Evolutionary conservation across 1,284 basidiomycete genomes (phyloP), one percentile per base, ranked within the genome.

Genomic region (Trametes versicolor): DNA sequence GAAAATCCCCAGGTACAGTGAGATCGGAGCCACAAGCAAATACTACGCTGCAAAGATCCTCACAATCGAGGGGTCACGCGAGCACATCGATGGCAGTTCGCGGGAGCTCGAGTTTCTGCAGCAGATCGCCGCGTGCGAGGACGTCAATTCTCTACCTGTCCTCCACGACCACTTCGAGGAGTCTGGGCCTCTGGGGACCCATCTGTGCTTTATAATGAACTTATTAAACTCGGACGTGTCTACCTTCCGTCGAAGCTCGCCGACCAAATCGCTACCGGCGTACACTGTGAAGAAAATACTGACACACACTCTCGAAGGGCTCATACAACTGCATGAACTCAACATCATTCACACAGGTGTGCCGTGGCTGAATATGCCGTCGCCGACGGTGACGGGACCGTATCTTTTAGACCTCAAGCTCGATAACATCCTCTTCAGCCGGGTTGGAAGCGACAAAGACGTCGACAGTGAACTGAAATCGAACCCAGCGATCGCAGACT

Each of bases 301-400:
- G 13, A 25, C 50, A 19, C 57, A 59, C 45, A 39, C 55, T 12
- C 41, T 71, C 9, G 55, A 67, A 17, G 64, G 43, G 21, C 51
- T 71, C 2, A 32, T 21, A 27, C 63, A 69, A 34, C 62, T 71
- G 32, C 67, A 69, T 23, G 43, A 58, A 6, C 21, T 63, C 8
- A 27, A 56, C n/a, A 69, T 71, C 19, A 59, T 71, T n/a, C 67
- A 71, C 49, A 64, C 70, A n/a, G 70, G 70, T 69, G 8, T 37
- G 65, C 9, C 21, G 1, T 8, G 34, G 5, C n/a, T 29, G 32
- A 29, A 45, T 23, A 6, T 23, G 12, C 32, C 25, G 12, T n/a
- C 12, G 17, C 29, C 3, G 6, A 51, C n/a, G 50, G 13, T 32
- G 19, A 32, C 29, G 29, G 25, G 12, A 32, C 32, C 6, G 29